Percentiles rank a stretch among this genome's conserved stretches.
Conservation (phyloP, 2,329 filamentous ascomycete genomes). For the Xylariaceae sp. region DNA sequence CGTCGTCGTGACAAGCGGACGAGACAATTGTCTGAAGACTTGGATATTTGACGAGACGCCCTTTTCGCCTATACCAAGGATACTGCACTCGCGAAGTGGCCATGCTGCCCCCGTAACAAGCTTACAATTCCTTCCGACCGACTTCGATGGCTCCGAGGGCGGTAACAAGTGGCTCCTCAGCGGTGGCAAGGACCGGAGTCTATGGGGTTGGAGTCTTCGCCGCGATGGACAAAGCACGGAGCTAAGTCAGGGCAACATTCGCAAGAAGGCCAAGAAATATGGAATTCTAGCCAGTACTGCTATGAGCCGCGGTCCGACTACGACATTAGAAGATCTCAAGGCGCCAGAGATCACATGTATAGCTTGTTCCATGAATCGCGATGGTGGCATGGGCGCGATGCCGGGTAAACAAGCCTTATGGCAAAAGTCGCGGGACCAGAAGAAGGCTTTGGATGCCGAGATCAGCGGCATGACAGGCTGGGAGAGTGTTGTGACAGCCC, state of each 20-base stretch:
- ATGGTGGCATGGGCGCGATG: constrained; percentile 86
- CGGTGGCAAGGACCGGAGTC: constrained; percentile 79
- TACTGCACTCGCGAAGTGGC: constrained; percentile 80
- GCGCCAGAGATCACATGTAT: constrained; percentile 90
- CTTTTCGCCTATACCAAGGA: constrained; percentile 80
- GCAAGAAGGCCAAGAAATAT: constrained; percentile 83
- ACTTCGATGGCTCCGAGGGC: constrained; percentile 83
- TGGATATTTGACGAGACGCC: constrained; percentile 96
- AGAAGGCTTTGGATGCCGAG: constrained; percentile 62
- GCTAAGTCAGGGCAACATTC: constrained; percentile 83
- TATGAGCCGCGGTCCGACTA: constrained; percentile 55
- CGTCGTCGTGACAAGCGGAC: constrained; percentile 82
- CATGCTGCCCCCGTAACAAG: constrained; percentile 83
- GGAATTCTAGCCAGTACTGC: constrained; percentile 62
- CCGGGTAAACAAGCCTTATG: constrained; percentile 76
- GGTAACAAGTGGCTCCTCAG: constrained; percentile 93
- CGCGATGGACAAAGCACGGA: constrained; percentile 92
- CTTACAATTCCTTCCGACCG: constrained; percentile 78
- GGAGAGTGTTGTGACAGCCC: constrained; percentile 95
- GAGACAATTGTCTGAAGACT: constrained; percentile 89
- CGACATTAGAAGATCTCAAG: constrained; percentile 71
- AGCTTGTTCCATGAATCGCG: constrained; percentile 86
- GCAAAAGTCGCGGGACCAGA: constrained; percentile 68
- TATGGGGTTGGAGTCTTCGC: constrained; percentile 95
- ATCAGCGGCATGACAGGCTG: constrained; percentile 79